These are phyloP conservation scores for Rhizodiscina lignyota DNA, from an alignment of 495 filamentous ascomycete genomes.

Conservation along the genomic window DNA sequence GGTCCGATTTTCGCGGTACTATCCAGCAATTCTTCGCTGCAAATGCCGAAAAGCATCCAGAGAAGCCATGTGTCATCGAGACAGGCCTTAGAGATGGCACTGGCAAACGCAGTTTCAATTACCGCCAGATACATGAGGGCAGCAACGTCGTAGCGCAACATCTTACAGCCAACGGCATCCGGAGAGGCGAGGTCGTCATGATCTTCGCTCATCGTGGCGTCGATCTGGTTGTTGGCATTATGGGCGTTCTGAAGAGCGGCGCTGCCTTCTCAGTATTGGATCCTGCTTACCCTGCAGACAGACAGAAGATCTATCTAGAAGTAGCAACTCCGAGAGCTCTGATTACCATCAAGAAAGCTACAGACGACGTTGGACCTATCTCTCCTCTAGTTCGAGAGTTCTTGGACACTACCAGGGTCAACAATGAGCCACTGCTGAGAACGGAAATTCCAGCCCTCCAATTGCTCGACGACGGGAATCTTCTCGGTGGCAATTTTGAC, in stretches of 20 bases:
- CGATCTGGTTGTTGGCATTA: constrained; percentile 47
- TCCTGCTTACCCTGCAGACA: constrained; percentile 70
- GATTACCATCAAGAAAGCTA: constrained; percentile 67
- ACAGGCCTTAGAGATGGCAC: constrained; percentile 47
- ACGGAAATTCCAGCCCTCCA: constrained; percentile 63
- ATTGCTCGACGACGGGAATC: constrained; percentile 54
- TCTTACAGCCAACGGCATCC: constrained; percentile 52
- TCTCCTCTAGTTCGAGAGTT: constrained; percentile 52
- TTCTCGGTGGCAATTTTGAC: constrained; percentile 48
- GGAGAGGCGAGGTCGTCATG: constrained; percentile 83
- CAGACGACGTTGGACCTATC: constrained; percentile 53
- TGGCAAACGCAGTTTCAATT: constrained; percentile 60
- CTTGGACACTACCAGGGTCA: constrained; percentile 62
- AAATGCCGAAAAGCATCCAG: constrained; percentile 61
- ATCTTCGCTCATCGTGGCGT: constrained; percentile 72
- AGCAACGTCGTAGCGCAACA: constrained; percentile 69
- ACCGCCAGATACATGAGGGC: constrained; percentile 73
- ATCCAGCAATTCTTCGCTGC: constrained; percentile 64
- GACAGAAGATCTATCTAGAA: constrained; percentile 83
- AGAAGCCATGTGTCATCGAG: constrained; percentile 68
- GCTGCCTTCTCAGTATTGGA: constrained; percentile 74
- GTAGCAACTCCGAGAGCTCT: constrained; percentile 69
- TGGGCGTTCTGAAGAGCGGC: constrained; percentile 46
- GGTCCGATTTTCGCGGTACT: constrained; percentile 63
- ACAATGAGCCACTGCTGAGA: constrained; percentile 53